These are phyloP conservation scores for Rhizophagus clarus DNA, from an alignment of 192 early-diverging fungal genomes.

Conservation along the genomic window DNA sequence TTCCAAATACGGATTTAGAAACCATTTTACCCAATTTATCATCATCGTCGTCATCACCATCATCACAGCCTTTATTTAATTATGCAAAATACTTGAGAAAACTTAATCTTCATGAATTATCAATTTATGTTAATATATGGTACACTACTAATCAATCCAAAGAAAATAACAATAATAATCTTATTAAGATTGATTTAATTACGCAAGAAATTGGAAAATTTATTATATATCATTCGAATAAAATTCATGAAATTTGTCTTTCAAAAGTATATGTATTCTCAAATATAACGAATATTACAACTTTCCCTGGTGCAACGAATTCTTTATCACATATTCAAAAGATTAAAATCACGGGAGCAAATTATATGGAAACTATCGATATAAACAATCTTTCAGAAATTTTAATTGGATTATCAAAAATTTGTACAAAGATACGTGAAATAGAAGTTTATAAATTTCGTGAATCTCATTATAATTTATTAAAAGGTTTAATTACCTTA, in stretches of 20 bases:
- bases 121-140: background rate
- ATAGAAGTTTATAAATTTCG: background rate
- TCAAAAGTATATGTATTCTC: background rate
- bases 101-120: background rate
- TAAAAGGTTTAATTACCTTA: background rate
- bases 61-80: background rate
- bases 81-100: background rate
- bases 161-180: background rate
- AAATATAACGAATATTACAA: background rate
- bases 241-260: background rate
- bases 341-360: background rate
- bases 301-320: background rate
- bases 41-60: too few relatives aligned
- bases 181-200: background rate
- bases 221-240: background rate
- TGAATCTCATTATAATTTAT: background rate
- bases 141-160: background rate
- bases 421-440: background rate
- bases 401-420: background rate
- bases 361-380: background rate
- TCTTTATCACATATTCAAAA: background rate
- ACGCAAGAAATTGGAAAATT: background rate
- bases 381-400: background rate
- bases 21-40: background rate
- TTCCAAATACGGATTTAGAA: background rate